Base-by-base conservation (phyloP, 1,284 basidiomycete species). In the Pyrrhoderma lamaoense region DNA sequence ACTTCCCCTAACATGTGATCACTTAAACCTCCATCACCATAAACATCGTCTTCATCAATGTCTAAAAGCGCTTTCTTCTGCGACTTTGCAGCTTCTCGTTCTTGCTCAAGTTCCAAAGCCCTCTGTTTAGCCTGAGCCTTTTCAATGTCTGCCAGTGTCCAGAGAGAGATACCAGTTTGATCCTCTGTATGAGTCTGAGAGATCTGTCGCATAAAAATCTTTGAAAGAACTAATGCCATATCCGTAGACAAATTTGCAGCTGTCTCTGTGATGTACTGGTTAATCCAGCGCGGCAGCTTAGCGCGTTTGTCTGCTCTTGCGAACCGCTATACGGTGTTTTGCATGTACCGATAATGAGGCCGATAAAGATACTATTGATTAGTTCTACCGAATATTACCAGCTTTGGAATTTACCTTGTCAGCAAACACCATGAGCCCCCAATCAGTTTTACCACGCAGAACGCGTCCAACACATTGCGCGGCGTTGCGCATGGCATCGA, bases 391-490 rank as follows among this genome's bases (percentile, higher is more conserved):
- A 31, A 5, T 5, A 31, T 31, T 31, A 5, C 27, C 27, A 31
- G 27, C 27, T 31, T 31, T 31, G 5, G 5, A n/a, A 64, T 75
- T 44, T 50, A 91, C 93, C 80, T 94, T 97, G 70, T 99, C 96
- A 0, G 96, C 96, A 68, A 99, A 99, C 13, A 99, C 85, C 96
- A 99, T 99, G 62, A 99, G 70, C 40, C 96, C 96, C 88, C 96
- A 99, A 68, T 99, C 96, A 1, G 95, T 98, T 74, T 99, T 99
- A 59, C 95, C 95, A 51, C 96, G 84, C 65, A 99, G 69, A 22
- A 96, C 96, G 62, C 96, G 91, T 34, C 96, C 96, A 3, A 99
- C 95, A 67, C 96, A 99, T 64, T 99, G 96, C 11, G 96, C 96
- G 2, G 96, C 96, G 64, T 97, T 98, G 52, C 96, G 84, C 92